These are phyloP conservation scores for Phallus indusiatus DNA, from an alignment of 768 basidiomycete genomes.

Conservation along the genomic window DNA sequence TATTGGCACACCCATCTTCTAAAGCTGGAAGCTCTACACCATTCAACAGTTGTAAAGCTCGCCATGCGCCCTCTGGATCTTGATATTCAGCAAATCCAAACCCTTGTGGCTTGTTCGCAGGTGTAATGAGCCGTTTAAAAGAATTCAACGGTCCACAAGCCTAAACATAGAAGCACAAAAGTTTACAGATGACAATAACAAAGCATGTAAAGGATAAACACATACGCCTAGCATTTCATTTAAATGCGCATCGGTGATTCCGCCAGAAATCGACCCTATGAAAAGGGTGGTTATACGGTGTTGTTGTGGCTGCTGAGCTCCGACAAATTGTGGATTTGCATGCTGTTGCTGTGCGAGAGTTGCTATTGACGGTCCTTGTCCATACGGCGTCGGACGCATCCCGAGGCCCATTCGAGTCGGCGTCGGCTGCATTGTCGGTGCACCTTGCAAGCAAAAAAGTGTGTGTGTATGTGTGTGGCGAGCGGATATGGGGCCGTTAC, in stretches of 20 bases:
- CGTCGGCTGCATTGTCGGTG: constrained; percentile 47
- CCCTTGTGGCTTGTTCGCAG: constrained; percentile 88
- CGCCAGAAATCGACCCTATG: constrained; percentile 92
- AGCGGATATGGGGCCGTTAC: no score
- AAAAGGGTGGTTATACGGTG: constrained; percentile 70
- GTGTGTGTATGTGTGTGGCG: no score
- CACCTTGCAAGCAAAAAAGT: not conserved
- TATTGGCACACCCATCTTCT: constrained; percentile 50
- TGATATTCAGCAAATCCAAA: constrained; percentile 97
- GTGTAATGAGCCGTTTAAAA: constrained; percentile 88
- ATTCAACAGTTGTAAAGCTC: constrained; percentile 60
- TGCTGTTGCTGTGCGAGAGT: constrained; percentile 84
- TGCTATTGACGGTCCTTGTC: constrained; percentile 87
- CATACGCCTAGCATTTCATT: constrained; percentile 69
- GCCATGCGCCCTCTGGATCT: constrained; percentile 83
- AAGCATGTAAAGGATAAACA: constrained; percentile 11
- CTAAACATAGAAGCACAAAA: constrained; percentile 29
- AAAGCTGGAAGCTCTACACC: constrained; percentile 53
- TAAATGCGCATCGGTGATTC: constrained; percentile 76
- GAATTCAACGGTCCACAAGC: constrained; percentile 84
- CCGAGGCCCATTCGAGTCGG: constrained; percentile 79
- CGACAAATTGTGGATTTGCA: constrained; percentile 47
- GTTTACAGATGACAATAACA: not conserved
- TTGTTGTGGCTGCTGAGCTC: constrained; percentile 56
- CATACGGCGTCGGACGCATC: constrained; percentile 81